These are phyloP conservation scores for Cucumis cinereus DNA, from an alignment of 306 rosid species.

Conservation along the genomic window DNA sequence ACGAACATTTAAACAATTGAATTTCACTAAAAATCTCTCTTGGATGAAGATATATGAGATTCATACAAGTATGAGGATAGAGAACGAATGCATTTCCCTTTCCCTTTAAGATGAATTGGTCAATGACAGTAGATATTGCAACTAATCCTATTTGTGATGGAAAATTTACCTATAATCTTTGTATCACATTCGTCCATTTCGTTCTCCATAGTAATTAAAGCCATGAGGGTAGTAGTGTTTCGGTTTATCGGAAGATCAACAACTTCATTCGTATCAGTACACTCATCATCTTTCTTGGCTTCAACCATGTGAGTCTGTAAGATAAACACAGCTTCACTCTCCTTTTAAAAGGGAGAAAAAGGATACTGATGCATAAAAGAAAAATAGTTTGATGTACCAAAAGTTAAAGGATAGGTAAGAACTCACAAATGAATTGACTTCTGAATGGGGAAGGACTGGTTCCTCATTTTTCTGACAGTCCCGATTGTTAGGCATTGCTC, in stretches of 20 bases:
- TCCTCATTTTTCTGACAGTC: conserved; percentile 25
- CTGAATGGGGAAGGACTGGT: background rate
- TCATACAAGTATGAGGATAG: background rate
- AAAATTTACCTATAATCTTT: conserved; percentile 2
- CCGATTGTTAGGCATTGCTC: conserved; percentile 10
- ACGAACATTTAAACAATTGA: background rate
- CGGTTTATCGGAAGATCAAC: conserved; percentile 20
- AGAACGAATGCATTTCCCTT: background rate
- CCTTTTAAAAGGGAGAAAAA: background rate
- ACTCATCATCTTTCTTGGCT: conserved; percentile 21
- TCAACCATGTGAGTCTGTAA: conserved; percentile 34
- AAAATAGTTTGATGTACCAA: background rate
- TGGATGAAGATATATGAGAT: background rate
- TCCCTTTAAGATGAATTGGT: background rate
- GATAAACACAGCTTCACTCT: conserved; percentile 13
- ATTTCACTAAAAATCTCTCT: background rate
- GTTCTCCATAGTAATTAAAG: conserved; percentile 14
- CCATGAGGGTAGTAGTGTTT: conserved; percentile 10
- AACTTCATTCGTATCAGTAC: conserved; percentile 18
- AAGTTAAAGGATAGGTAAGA: background rate
- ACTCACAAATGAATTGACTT: background rate
- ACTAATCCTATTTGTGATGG: background rate
- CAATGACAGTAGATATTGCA: background rate
- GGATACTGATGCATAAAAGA: background rate
- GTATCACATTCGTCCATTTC: conserved; percentile 6